A percentile compares a stretch with the other conserved stretches of the same genome.
Conservation (phyloP, 306 rosid species). For the Sphenostylis stenocarpa region DNA sequence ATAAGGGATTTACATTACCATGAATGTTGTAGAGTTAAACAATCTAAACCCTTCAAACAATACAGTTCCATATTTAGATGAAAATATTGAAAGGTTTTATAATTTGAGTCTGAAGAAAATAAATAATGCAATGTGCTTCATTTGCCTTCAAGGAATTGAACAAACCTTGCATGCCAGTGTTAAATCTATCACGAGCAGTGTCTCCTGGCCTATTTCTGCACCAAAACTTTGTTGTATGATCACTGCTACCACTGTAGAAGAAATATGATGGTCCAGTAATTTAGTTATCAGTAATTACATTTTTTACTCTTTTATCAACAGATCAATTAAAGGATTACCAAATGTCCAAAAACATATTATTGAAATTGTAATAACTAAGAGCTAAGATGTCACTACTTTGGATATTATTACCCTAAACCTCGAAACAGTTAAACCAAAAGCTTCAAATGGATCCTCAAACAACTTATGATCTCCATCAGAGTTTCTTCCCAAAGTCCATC, state of each 20-base stretch:
- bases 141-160: slow-evolving; percentile 16
- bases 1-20: neutral
- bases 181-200: slow-evolving; percentile 76
- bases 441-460: neutral
- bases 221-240: slow-evolving; percentile 97
- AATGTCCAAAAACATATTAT: neutral
- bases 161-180: slow-evolving; percentile 68
- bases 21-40: slow-evolving; percentile 13
- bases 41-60: neutral
- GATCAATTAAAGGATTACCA: slow-evolving; percentile 5
- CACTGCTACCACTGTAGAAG: slow-evolving; percentile 95
- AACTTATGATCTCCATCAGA: neutral
- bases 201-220: slow-evolving; percentile 99
- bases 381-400: slow-evolving; percentile 3
- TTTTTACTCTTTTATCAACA: slow-evolving; percentile 5
- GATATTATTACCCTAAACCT: neutral
- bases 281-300: neutral
- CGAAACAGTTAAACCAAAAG: neutral
- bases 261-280: slow-evolving; percentile 22
- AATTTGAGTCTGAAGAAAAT: neutral
- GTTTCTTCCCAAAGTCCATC: neutral
- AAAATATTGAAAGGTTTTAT: neutral
- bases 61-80: slow-evolving; percentile 1
- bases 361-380: neutral
- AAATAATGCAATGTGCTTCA: neutral